Percentiles rank a stretch among this genome's conserved stretches.
phyloP scores from a whole-genome alignment of 2,329 filamentous ascomycete genomes.

The Paracoccidioides brasiliensis region DNA sequence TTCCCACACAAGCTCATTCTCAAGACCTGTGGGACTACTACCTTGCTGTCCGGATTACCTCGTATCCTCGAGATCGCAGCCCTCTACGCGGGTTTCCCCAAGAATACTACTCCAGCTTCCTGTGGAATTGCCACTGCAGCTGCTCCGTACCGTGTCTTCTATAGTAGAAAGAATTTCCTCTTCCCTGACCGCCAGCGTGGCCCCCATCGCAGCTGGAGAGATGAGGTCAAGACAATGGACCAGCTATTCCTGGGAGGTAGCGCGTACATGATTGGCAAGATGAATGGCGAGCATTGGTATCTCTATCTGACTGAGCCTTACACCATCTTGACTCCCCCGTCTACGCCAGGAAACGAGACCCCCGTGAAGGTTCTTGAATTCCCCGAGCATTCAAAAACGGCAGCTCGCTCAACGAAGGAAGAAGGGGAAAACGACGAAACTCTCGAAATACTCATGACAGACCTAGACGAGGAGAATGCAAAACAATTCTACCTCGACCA shows the following conservation, averaged over 20 bases:
- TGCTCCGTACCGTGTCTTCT: constrained; percentile 90
- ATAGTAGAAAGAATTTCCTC: constrained; percentile 96
- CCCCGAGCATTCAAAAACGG: constrained; percentile 27
- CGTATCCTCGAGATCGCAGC: constrained; percentile 88
- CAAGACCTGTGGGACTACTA: constrained; percentile 97
- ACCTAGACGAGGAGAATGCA: constrained; percentile 52
- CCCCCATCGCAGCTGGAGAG: constrained; percentile 92
- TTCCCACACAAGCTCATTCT: constrained; percentile 99
- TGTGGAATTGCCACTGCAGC: constrained; percentile 62
- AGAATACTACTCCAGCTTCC: constrained; percentile 53
- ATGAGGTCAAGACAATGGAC: constrained; percentile 87
- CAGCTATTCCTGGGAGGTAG: constrained; percentile 83
- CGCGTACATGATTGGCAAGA: constrained; percentile 98
- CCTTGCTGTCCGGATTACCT: constrained; percentile 74
- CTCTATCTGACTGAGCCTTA: constrained; percentile 88
- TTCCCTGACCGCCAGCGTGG: constrained; percentile 90
- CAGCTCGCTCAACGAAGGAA: constrained; percentile 10
- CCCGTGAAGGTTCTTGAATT: constrained; percentile 47
- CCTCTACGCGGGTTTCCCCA: constrained; percentile 75
- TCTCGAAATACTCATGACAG: constrained; percentile 55
- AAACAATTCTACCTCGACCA: constrained; percentile 60
- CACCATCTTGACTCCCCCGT: constrained; percentile 64
- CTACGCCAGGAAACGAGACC: constrained; percentile 50
- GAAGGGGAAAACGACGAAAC: constrained; percentile 35
- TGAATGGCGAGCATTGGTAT: constrained; percentile 99